phyloP scores from a whole-genome alignment of 108 stramenopile species.

The Pseudonitzschia multistriata region DNA sequence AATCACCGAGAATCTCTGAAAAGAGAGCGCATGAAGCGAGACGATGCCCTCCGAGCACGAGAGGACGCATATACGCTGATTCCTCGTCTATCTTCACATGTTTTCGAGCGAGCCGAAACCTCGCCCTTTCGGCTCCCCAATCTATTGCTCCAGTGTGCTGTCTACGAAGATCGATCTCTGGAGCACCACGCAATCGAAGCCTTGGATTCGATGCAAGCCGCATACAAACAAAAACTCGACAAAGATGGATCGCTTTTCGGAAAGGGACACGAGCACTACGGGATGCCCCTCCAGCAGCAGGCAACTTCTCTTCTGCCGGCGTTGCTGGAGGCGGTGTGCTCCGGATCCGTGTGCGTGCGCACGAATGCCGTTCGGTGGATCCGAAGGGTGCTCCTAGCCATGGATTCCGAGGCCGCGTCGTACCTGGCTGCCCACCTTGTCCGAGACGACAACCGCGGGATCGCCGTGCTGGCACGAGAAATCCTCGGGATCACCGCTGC shows the following conservation, averaged over 20 bases:
- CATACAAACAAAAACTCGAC: conserved; percentile 9
- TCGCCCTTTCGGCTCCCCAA: conserved; percentile 20
- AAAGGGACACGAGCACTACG: background rate
- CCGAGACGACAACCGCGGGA: background rate
- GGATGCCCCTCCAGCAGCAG: conserved; percentile 13
- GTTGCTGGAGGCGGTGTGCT: conserved; percentile 25
- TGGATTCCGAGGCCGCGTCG: conserved; percentile 31
- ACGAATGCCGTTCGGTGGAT: conserved; percentile 23
- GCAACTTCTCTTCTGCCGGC: conserved; percentile 26
- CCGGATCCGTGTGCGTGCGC: conserved; percentile 4
- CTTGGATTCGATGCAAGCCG: conserved; percentile 7
- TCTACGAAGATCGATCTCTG: conserved; percentile 21
- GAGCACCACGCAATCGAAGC: conserved; percentile 15
- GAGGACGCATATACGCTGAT: conserved; percentile 25
- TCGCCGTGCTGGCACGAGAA: background rate
- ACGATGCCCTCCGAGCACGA: conserved; percentile 20
- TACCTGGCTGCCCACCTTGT: conserved; percentile 17
- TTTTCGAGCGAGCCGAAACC: background rate
- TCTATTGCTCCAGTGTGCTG: conserved; percentile 25
- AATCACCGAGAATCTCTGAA: conserved; percentile 19
- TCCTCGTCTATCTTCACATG: background rate
- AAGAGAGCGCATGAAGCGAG: conserved; percentile 3
- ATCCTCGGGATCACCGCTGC: background rate
- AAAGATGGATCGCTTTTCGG: conserved; percentile 6
- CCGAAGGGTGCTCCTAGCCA: background rate